Evolutionary conservation across 768 basidiomycete species (phyloP).

Genomic region (Arthromyces matolae): DNA sequence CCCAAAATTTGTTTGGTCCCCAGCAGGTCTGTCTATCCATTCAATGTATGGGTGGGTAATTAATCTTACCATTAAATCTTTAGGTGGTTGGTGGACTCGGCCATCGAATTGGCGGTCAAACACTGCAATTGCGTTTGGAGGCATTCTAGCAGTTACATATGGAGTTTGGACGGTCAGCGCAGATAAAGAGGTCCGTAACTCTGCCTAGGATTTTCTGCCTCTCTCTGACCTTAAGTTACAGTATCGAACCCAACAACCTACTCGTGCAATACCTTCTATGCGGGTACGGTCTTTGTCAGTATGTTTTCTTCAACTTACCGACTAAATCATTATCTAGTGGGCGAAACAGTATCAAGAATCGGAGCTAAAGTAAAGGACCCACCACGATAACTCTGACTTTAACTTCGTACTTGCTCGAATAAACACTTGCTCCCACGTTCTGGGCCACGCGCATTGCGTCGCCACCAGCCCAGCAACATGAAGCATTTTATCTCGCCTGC

Average conservation of each 20-base stretch:
- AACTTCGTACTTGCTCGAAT: slow-evolving; percentile 7
- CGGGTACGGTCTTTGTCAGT: slow-evolving; percentile 41
- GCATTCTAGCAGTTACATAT: slow-evolving; percentile 65
- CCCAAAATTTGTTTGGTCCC: slow-evolving; percentile 94
- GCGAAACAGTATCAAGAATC: slow-evolving; percentile 31
- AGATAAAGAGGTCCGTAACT: slow-evolving; percentile 64
- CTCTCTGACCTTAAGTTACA: slow-evolving; percentile 22
- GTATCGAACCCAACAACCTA: slow-evolving; percentile 58
- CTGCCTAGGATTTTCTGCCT: neutral
- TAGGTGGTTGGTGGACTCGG: slow-evolving; percentile 95
- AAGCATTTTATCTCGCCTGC: too few relatives aligned
- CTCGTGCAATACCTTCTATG: slow-evolving; percentile 76
- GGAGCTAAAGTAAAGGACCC: slow-evolving; percentile 10
- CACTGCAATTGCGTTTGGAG: slow-evolving; percentile 69
- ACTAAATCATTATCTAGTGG: slow-evolving; percentile 25
- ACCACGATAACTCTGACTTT: slow-evolving; percentile 3
- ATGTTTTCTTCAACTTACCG: neutral
- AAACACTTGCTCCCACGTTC: too few relatives aligned
- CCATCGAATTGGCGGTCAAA: slow-evolving; percentile 88
- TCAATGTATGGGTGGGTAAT: neutral
- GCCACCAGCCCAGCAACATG: too few relatives aligned
- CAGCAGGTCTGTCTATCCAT: slow-evolving; percentile 57
- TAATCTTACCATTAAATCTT: too few relatives aligned
- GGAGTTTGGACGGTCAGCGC: slow-evolving; percentile 70
- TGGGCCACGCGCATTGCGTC: too few relatives aligned